Evolutionary conservation across 768 basidiomycete species (phyloP).

Genomic region (Panus rudis): DNA sequence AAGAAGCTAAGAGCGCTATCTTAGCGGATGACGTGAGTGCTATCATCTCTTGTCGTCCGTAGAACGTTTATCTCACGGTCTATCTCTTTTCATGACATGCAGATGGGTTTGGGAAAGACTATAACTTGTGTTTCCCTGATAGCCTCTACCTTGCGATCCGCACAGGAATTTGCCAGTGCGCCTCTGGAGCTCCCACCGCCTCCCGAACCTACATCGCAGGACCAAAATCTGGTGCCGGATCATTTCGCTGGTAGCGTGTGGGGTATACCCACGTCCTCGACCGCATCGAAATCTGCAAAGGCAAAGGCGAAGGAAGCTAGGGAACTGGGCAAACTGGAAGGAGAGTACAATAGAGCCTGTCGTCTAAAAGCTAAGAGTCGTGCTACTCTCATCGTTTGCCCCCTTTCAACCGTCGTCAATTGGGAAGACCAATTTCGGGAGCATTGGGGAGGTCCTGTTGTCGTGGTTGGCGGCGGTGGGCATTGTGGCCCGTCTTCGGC

Average conservation of each 20-base stretch:
- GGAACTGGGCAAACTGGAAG: constrained; percentile 63
- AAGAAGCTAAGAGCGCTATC: constrained; percentile 79
- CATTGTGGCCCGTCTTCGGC: constrained; percentile 41
- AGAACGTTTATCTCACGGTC: background rate
- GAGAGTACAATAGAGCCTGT: constrained; percentile 60
- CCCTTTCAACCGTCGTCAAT: constrained; percentile 92
- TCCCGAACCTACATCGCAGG: constrained; percentile 24
- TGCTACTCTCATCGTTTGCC: constrained; percentile 94
- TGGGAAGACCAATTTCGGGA: constrained; percentile 99
- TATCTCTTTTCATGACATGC: constrained; percentile 24
- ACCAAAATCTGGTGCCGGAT: constrained; percentile 32
- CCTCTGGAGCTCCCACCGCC: constrained; percentile 37
- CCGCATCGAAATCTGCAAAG: constrained; percentile 39
- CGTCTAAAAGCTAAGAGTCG: constrained; percentile 79
- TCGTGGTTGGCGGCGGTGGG: constrained; percentile 74
- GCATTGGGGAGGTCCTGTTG: constrained; percentile 89
- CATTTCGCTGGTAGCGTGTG: constrained; percentile 80
- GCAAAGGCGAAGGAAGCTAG: constrained; percentile 61
- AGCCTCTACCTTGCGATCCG: constrained; percentile 72
- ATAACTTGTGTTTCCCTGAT: constrained; percentile 93
- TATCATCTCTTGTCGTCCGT: background rate
- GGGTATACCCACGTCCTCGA: constrained; percentile 57
- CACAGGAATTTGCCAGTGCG: constrained; percentile 59
- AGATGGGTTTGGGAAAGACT: constrained; percentile 99
- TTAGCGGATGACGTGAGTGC: constrained; percentile 90